Base-by-base conservation (phyloP, 805 yeast genomes). In the Sungouiozyma ichnusensis region DNA sequence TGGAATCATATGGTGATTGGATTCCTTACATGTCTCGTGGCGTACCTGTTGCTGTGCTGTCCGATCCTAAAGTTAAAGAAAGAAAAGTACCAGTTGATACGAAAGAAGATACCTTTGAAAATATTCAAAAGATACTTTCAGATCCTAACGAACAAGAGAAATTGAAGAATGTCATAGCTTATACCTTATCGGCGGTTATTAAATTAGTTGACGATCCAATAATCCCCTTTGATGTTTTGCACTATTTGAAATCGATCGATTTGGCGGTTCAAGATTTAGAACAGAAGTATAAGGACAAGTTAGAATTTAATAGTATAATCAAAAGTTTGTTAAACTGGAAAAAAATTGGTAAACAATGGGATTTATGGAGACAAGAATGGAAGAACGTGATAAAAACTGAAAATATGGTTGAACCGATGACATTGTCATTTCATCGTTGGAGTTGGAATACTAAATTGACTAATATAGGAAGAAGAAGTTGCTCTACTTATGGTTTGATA, bases 181-280 rank as follows among this genome's bases (percentile, higher is more conserved):
- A 81, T 16, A 50, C 79, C 1, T 64, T 81, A 1, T 63, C 69
- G 24, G 47, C 81, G 4, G 62, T 72, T 0, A 52, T 85, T 8
- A 69, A 72, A 37, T 52, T 81, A n/a, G 71, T 78, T 0, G 94
- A 86, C 50, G 74, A 72, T 31, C 94, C 96, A 1, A 57, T 84
- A 36, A 67, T 87, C 15, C 94, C 94, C 1, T 81, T 72, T 50
- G 74, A 79, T 55, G 58, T 83, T 24, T 56, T 55, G 3, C 61
- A 65, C 6, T 67, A 74, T 43, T 74, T 74, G 2, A 54, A 62
- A 1, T 60, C 60, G 9, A 47, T 83, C 40, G 65, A 65, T 20
- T 55, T 58, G 1, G 73, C 73, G 48, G 55, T 68, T 13, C 59
- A 64, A 20, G 80, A 77, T 43, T 60, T 85, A 32, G 42, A 48